Evolutionary conservation across 2,329 filamentous ascomycete genomes (phyloP).

Genomic region (Hypomyces rosellus): DNA sequence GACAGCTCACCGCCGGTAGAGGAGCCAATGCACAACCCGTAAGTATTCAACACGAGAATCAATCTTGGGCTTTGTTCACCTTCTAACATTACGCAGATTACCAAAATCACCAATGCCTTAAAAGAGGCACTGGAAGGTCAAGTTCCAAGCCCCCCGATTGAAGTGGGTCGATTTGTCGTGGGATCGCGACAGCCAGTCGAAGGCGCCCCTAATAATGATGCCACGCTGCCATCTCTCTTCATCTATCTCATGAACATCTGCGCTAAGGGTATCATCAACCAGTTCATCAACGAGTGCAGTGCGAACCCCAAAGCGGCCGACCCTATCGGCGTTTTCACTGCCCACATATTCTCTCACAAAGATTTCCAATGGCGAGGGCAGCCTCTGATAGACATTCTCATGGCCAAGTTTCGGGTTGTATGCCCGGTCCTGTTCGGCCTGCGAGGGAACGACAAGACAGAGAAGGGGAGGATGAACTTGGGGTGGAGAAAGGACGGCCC

Average conservation of each 20-base stretch:
- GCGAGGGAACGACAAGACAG: slow-evolving; percentile 66
- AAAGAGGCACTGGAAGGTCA: slow-evolving; percentile 46
- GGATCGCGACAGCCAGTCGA: slow-evolving; percentile 40
- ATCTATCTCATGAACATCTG: slow-evolving; percentile 74
- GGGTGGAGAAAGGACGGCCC: slow-evolving; percentile 65
- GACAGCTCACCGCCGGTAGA: slow-evolving; percentile 63
- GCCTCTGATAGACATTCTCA: slow-evolving; percentile 73
- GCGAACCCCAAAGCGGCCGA: slow-evolving; percentile 63
- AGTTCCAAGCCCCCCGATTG: slow-evolving; percentile 46
- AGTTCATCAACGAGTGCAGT: slow-evolving; percentile 61
- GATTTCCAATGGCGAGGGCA: slow-evolving; percentile 61
- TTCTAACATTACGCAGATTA: slow-evolving; percentile 20
- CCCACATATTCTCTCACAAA: slow-evolving; percentile 65
- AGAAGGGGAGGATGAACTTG: slow-evolving; percentile 57
- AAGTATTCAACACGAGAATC: slow-evolving; percentile 16
- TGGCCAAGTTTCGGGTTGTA: slow-evolving; percentile 72
- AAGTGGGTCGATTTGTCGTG: slow-evolving; percentile 49
- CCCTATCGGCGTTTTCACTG: slow-evolving; percentile 70
- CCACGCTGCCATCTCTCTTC: slow-evolving; percentile 55
- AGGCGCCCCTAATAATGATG: slow-evolving; percentile 45
- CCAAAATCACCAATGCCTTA: slow-evolving; percentile 36
- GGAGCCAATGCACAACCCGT: slow-evolving; percentile 47
- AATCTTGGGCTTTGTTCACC: not conserved
- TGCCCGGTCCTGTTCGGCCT: slow-evolving; percentile 86
- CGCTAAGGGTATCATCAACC: slow-evolving; percentile 64